phyloP scores from a whole-genome alignment of 768 basidiomycete genomes.

The Boletus rubescentipes region DNA sequence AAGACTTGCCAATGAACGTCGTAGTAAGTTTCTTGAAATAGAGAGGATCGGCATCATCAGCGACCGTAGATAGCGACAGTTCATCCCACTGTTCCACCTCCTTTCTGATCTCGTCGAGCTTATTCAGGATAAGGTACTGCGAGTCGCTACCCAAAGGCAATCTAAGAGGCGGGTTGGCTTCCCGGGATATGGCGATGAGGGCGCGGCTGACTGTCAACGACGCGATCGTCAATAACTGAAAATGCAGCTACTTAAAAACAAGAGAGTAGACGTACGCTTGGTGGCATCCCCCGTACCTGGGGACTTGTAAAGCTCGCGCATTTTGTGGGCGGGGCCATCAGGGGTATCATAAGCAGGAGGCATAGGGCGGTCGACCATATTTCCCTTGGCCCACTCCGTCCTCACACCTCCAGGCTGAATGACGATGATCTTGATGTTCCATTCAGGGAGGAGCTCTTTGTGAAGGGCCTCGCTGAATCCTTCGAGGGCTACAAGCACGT shows the following conservation, averaged over 20 bases:
- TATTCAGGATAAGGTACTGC: constrained; percentile 15
- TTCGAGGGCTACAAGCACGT: constrained; percentile 18
- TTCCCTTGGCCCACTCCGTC: constrained; percentile 23
- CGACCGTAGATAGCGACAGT: constrained; percentile 18
- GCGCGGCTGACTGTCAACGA: constrained; percentile 14
- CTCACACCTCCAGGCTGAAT: constrained; percentile 21
- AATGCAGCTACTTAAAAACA: background rate
- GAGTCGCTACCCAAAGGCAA: constrained; percentile 21
- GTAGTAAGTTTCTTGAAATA: constrained; percentile 8
- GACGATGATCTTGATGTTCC: constrained; percentile 28
- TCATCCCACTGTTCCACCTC: constrained; percentile 15
- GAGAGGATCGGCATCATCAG: constrained; percentile 19
- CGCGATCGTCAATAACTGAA: background rate
- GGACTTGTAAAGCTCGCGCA: constrained; percentile 8
- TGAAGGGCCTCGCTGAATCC: constrained; percentile 26
- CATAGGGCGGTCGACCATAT: constrained; percentile 14
- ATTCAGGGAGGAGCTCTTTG: constrained; percentile 23
- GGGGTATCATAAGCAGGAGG: constrained; percentile 17
- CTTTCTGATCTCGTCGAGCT: constrained; percentile 17
- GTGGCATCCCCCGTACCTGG: background rate
- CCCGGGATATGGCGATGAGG: constrained; percentile 17
- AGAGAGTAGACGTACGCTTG: constrained; percentile 10
- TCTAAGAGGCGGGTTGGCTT: constrained; percentile 20
- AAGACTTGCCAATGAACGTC: background rate
- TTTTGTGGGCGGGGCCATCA: constrained; percentile 15